Base-by-base conservation (phyloP, 2,329 filamentous ascomycete species). In the Blastomyces emzantsi region DNA sequence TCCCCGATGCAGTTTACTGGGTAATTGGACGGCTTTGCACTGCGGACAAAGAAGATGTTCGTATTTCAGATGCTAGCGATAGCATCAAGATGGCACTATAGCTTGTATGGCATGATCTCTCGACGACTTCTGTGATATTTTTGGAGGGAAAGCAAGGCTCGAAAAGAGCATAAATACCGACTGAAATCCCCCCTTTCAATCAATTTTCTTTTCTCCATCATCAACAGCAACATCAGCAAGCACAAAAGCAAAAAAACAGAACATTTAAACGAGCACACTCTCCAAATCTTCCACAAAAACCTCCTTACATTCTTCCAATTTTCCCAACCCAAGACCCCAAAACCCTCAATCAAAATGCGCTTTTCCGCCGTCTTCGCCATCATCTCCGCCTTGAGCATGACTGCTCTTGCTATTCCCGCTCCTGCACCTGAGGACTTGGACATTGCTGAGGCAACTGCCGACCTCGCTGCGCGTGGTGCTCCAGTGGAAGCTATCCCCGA, bases 321-420 rank as follows among this genome's bases (percentile, higher is more conserved):
- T 56, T 39, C 30, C 19, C 15, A 52, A 30, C 25, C 49, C 13
- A 19, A 30, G 22, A 22, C 30, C 54, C 17, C 30, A 33, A 59
- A 59, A 6, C 41, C 56, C 36, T n/a, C n/a, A 28, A 2, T 36
- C 36, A 59, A 59, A 59, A 59, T 59, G 56, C 56, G 56, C 39
- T 17, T 45, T 11, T 45, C 56, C 22, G 22, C 56, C 19, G 17
- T 59, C 56, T 30, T 59, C 56, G 56, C 36, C 25, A 43, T 59
- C 56, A 43, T 59, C 56, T 59, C 56, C 11, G 56, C 56, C 15
- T 47, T 59, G 56, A 59, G 36, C 56, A 59, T 59, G 36, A 43
- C 56, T 25, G 39, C 56, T 45, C 36, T 59, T 13, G 56, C 36
- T 41, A 25, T 41, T 13, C 56, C 56, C 17, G 33, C 36, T 30